phyloP scores from a whole-genome alignment of 2,329 filamentous ascomycete species.

The Cryphonectria radicalis region DNA sequence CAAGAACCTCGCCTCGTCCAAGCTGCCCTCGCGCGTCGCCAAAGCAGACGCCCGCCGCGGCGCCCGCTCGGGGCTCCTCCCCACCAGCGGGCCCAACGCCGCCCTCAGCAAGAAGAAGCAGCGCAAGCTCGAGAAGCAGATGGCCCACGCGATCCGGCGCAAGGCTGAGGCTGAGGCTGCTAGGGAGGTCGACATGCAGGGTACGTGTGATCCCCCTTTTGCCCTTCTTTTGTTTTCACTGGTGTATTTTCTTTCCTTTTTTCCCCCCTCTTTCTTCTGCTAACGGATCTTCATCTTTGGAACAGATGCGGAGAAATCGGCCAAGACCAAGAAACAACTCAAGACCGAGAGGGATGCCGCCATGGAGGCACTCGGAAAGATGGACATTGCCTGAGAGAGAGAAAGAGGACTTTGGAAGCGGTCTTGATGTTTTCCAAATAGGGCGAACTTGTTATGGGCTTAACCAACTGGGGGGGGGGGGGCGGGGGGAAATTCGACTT shows the following conservation, averaged over 20 bases:
- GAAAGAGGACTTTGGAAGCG: not conserved
- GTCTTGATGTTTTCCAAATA: not conserved
- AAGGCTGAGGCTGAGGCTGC: slow-evolving; percentile 52
- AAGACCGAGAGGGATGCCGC: slow-evolving; percentile 26
- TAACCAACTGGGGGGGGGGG: not conserved
- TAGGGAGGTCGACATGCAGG: slow-evolving; percentile 26
- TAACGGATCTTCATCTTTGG: not conserved
- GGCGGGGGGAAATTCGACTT: too few relatives aligned
- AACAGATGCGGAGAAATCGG: slow-evolving; percentile 16
- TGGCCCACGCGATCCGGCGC: slow-evolving; percentile 56
- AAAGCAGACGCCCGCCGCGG: slow-evolving; percentile 51
- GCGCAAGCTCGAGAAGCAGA: slow-evolving; percentile 59
- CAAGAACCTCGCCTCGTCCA: slow-evolving; percentile 44
- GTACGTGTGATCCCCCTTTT: slow-evolving; percentile 8
- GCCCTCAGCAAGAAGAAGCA: slow-evolving; percentile 59
- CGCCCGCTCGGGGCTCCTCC: slow-evolving; percentile 56
- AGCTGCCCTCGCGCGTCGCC: slow-evolving; percentile 30
- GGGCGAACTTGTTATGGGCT: not conserved
- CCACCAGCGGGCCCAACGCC: slow-evolving; percentile 58
- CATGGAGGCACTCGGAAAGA: slow-evolving; percentile 27
- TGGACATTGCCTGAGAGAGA: slow-evolving; percentile 26
- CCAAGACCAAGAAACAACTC: slow-evolving; percentile 28
- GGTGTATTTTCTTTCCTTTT: too few relatives aligned
- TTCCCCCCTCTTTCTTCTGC: too few relatives aligned
- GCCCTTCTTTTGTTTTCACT: not conserved